phyloP scores from a whole-genome alignment of 2,329 filamentous ascomycete genomes.

The Trichoderma gracile region DNA sequence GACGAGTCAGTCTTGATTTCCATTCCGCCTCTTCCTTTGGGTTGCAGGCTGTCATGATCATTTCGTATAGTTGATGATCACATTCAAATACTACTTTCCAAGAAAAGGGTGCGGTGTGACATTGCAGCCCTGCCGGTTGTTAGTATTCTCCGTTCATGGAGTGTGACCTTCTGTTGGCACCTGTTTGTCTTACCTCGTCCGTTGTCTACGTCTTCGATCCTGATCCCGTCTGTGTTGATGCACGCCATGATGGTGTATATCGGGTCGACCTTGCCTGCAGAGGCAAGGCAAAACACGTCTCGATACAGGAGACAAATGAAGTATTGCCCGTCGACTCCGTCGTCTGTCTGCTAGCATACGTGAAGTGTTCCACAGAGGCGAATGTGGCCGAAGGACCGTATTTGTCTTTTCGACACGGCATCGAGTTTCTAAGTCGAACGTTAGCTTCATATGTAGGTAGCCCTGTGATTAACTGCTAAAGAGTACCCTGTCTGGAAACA shows the following conservation, averaged over 20 bases:
- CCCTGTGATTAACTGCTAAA: neutral
- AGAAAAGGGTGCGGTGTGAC: conserved; percentile 79
- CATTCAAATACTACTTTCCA: conserved; percentile 91
- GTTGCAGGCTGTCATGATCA: conserved; percentile 85
- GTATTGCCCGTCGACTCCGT: conserved; percentile 72
- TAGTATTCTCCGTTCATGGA: neutral
- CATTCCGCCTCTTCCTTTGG: conserved; percentile 77
- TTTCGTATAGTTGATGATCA: conserved; percentile 74
- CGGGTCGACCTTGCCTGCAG: conserved; percentile 61
- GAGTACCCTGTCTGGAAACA: conserved; percentile 70
- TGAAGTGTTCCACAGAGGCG: conserved; percentile 80
- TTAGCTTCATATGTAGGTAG: neutral
- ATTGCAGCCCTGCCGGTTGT: conserved; percentile 70
- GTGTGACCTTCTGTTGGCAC: neutral
- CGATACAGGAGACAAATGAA: conserved; percentile 85
- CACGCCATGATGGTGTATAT: conserved; percentile 74
- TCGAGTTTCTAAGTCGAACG: conserved; percentile 46
- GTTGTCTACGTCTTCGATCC: conserved; percentile 72
- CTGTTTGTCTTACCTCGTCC: conserved; percentile 60
- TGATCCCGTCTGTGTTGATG: conserved; percentile 65
- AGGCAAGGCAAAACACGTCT: conserved; percentile 75
- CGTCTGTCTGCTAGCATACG: conserved; percentile 74
- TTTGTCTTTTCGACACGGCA: conserved; percentile 60
- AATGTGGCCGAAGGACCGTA: conserved; percentile 78
- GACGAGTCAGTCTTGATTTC: conserved; percentile 65